phyloP scores from a whole-genome alignment of 2,329 filamentous ascomycete genomes.

The Cercospora zeina region DNA sequence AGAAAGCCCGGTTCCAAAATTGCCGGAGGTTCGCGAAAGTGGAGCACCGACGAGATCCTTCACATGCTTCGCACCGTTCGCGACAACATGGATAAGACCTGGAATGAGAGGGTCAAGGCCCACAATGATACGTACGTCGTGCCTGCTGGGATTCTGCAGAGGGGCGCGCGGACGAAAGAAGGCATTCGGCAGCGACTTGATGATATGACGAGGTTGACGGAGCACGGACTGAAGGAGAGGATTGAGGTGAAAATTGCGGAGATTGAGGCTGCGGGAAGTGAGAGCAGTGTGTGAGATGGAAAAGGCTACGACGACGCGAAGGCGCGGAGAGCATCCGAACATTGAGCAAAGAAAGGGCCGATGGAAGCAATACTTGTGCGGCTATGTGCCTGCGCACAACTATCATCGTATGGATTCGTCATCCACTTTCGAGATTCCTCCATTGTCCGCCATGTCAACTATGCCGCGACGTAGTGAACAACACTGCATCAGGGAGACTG shows the following conservation, averaged over 20 bases:
- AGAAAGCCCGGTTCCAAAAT: neutral
- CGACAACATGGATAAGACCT: slow-evolving; percentile 5
- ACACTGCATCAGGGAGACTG: neutral
- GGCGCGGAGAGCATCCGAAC: neutral
- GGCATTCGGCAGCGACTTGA: slow-evolving; percentile 10
- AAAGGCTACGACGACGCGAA: neutral
- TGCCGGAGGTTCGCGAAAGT: neutral
- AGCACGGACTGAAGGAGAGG: slow-evolving; percentile 2
- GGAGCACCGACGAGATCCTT: neutral
- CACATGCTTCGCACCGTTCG: slow-evolving; percentile 4
- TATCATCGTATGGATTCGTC: neutral
- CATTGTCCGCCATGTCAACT: too few species aligned
- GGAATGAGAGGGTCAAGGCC: neutral
- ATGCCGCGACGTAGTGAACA: neutral
- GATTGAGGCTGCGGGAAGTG: neutral
- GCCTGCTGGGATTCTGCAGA: neutral
- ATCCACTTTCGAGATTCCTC: neutral
- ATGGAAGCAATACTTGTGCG: neutral
- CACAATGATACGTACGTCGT: slow-evolving; percentile 1
- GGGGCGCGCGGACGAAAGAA: neutral
- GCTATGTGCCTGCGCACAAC: neutral
- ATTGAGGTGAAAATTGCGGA: slow-evolving; percentile 11
- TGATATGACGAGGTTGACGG: slow-evolving; percentile 4
- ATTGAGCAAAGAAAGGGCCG: neutral
- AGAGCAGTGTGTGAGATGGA: neutral